These are phyloP conservation scores for Sphagnum tenellum DNA, from an alignment of 225 moss, liverwort and hornwort genomes.

Conservation along the genomic window DNA sequence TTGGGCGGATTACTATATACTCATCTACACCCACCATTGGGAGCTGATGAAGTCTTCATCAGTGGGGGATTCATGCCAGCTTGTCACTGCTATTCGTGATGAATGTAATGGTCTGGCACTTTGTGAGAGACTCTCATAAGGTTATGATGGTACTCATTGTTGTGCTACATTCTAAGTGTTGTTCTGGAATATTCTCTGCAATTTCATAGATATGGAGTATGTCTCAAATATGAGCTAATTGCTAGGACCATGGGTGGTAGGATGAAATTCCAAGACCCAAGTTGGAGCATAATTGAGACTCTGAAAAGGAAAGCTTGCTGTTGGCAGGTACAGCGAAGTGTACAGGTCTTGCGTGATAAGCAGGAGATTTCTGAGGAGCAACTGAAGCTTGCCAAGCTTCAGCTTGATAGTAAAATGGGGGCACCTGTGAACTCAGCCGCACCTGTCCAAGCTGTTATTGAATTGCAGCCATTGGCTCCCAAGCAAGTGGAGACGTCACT, in stretches of 20 bases:
- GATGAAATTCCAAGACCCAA: neutral
- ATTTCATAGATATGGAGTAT: neutral
- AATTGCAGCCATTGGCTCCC: no score
- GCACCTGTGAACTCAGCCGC: neutral
- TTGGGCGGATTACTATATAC: neutral
- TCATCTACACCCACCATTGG: neutral
- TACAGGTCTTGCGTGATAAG: conserved; percentile 64
- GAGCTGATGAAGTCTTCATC: neutral
- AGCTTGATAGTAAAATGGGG: conserved; percentile 25
- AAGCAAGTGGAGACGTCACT: no score
- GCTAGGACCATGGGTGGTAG: neutral
- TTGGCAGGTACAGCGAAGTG: conserved; percentile 78
- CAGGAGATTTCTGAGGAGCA: conserved; percentile 65
- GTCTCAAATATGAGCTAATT: neutral
- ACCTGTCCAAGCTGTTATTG: no score
- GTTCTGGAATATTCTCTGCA: no score
- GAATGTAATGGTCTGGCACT: neutral
- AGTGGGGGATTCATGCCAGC: neutral
- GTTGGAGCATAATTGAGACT: neutral
- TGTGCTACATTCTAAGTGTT: no score
- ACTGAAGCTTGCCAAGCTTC: conserved; percentile 59
- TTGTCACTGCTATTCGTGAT: neutral
- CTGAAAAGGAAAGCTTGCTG: neutral
- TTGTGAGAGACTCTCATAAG: neutral
- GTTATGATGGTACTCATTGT: neutral